These are phyloP conservation scores for Phlyctochytrium bullatum DNA, from an alignment of 192 early-diverging fungal species.

Conservation along the genomic window DNA sequence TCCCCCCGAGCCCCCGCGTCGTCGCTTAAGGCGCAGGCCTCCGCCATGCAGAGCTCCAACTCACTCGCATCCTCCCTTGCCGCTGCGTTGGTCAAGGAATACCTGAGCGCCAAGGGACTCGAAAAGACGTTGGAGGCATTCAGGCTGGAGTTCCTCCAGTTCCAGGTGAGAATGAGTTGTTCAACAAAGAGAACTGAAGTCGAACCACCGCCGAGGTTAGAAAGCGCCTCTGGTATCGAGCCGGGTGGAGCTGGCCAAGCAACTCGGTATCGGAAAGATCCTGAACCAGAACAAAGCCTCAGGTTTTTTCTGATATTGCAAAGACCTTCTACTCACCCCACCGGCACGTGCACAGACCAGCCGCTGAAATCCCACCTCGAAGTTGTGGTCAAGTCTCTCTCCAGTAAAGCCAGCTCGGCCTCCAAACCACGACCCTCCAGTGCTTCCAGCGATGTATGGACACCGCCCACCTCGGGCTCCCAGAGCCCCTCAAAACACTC, in stretches of 20 bases:
- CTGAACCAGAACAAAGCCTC: constrained; percentile 26
- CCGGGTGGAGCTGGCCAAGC: constrained; percentile 19
- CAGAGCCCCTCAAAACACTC: background rate
- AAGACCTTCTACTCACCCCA: too few relatives aligned
- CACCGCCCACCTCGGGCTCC: background rate
- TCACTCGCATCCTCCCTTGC: constrained; percentile 4
- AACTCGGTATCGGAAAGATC: constrained; percentile 24
- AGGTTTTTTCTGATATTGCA: constrained; percentile 14
- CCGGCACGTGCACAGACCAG: too few relatives aligned
- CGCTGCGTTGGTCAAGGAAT: constrained; percentile 27
- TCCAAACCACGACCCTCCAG: constrained; percentile 1
- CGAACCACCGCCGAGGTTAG: too few relatives aligned
- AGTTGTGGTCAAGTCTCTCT: constrained; percentile 16
- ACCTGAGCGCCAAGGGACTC: constrained; percentile 24
- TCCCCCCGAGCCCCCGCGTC: too few relatives aligned
- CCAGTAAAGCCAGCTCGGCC: background rate
- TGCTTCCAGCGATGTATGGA: too few relatives aligned
- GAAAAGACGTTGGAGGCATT: constrained; percentile 31
- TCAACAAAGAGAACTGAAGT: too few relatives aligned
- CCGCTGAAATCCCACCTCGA: constrained; percentile 28
- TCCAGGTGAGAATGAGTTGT: constrained; percentile 26
- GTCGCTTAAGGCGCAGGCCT: background rate
- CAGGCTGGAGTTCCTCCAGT: constrained; percentile 27
- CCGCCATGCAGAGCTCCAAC: background rate
- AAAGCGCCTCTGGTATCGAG: constrained; percentile 18